These are phyloP conservation scores for Uronychia binucleata DNA, from an alignment of 73 alveolate species.

Conservation along the genomic window DNA sequence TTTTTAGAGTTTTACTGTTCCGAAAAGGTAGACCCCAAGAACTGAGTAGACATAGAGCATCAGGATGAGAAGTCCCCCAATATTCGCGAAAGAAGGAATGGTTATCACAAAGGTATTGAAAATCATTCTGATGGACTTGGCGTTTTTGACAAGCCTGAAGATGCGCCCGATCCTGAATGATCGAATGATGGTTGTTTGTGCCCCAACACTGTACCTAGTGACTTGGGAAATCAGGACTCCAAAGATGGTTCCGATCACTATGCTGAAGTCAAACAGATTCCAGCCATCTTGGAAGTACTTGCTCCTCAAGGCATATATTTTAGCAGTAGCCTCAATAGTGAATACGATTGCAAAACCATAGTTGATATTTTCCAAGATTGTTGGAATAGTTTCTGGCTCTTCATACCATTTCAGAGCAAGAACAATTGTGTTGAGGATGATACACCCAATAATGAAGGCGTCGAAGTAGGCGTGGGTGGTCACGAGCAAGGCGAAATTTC, in stretches of 20 bases:
- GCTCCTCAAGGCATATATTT: conserved; percentile 28
- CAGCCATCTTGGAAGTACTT: conserved; percentile 51
- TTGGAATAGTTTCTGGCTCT: conserved; percentile 19
- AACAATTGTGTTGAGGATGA: conserved; percentile 23
- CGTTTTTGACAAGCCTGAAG: neutral
- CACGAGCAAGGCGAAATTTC: neutral
- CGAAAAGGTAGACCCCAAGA: conserved; percentile 54
- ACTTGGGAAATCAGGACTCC: conserved; percentile 30
- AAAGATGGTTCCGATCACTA: conserved; percentile 54
- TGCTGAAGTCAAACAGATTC: conserved; percentile 60
- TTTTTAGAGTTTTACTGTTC: conserved; percentile 47
- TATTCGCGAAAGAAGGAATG: conserved; percentile 57
- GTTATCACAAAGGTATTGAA: conserved; percentile 36
- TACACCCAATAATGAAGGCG: conserved; percentile 17
- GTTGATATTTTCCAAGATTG: conserved; percentile 22
- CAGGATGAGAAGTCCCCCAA: conserved; percentile 49
- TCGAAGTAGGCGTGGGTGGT: conserved; percentile 10
- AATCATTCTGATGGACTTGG: conserved; percentile 12
- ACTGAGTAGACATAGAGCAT: conserved; percentile 46
- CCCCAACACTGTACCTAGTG: conserved; percentile 9
- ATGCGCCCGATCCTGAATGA: conserved; percentile 31
- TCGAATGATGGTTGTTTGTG: conserved; percentile 35
- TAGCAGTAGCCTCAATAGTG: conserved; percentile 46
- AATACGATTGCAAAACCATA: conserved; percentile 44
- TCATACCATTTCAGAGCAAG: conserved; percentile 40